These are phyloP conservation scores for Agaricales sp. DNA, from an alignment of 1,284 basidiomycete species.

Conservation along the genomic window DNA sequence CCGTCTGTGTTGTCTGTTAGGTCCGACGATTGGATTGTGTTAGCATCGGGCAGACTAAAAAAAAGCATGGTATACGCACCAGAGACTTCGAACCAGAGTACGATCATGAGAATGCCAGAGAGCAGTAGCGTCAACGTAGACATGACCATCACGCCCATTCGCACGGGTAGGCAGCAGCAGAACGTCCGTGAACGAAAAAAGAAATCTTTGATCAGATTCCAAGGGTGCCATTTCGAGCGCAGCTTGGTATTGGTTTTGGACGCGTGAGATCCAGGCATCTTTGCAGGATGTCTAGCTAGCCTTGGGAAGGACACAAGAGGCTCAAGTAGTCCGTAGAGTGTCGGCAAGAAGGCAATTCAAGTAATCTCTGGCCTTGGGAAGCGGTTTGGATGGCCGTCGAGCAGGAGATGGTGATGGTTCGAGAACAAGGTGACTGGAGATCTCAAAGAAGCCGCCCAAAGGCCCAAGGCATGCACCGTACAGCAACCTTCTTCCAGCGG, in stretches of 20 bases:
- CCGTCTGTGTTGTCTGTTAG: slow-evolving; percentile 10
- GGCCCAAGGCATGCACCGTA: not conserved
- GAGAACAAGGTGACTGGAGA: not conserved
- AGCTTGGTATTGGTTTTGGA: too few species aligned
- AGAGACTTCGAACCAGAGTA: slow-evolving; percentile 49
- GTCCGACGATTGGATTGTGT: not conserved
- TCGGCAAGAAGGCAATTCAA: too few species aligned
- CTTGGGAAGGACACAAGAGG: too few species aligned
- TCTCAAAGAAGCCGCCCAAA: not conserved
- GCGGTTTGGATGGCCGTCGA: not conserved
- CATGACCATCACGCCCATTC: slow-evolving; percentile 46
- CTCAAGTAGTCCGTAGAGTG: too few species aligned
- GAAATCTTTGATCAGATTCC: slow-evolving; percentile 17
- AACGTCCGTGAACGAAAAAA: slow-evolving; percentile 36
- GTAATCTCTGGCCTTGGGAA: too few species aligned
- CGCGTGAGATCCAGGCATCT: too few species aligned
- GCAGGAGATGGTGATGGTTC: not conserved
- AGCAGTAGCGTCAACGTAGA: slow-evolving; percentile 41
- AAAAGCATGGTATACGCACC: slow-evolving; percentile 28
- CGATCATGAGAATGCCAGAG: slow-evolving; percentile 35
- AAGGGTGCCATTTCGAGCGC: not conserved
- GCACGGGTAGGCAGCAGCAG: slow-evolving; percentile 57
- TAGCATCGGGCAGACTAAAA: slow-evolving; percentile 3
- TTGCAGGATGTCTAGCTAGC: too few species aligned
- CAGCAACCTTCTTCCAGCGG: too few species aligned